These are phyloP conservation scores for Magnolia kwangsiensis DNA, from an alignment of 164 flowering plant genomes.

Conservation along the genomic window DNA sequence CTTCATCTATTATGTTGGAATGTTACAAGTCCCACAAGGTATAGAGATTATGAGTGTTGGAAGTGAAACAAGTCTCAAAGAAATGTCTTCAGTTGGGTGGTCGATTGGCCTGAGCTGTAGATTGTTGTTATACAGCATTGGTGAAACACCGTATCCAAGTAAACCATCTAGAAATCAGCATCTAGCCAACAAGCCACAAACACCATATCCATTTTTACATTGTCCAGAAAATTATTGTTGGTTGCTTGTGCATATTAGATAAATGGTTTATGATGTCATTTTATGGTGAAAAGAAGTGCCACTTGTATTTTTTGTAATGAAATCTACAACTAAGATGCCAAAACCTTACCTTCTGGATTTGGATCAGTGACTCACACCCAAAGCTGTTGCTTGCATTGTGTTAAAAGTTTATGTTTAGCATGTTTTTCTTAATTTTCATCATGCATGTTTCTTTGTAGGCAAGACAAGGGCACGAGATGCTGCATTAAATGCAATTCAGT, in stretches of 20 bases:
- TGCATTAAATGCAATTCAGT: conserved; percentile 91
- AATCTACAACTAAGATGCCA: neutral
- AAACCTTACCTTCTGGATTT: neutral
- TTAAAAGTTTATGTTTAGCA: neutral
- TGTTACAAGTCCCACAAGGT: too few species aligned
- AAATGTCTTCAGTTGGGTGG: neutral
- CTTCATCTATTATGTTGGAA: neutral
- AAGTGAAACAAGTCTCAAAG: neutral
- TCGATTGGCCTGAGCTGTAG: neutral
- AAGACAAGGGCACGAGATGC: conserved; percentile 96
- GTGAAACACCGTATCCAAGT: neutral
- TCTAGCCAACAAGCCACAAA: neutral
- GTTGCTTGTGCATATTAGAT: too few species aligned
- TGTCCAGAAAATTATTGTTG: too few species aligned
- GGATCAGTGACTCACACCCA: neutral
- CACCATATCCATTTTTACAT: too few species aligned
- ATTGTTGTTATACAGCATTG: neutral
- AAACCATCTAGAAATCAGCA: neutral
- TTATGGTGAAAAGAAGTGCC: neutral
- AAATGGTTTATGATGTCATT: neutral
- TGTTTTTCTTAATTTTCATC: neutral
- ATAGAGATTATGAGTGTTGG: neutral
- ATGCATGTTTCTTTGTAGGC: conserved; percentile 38
- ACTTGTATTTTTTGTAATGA: neutral
- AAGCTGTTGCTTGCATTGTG: neutral